Evolutionary conservation across 2,329 filamentous ascomycete genomes (phyloP), one percentile per base, ranked within the genome.

Genomic region (Madurella mycetomatis): DNA sequence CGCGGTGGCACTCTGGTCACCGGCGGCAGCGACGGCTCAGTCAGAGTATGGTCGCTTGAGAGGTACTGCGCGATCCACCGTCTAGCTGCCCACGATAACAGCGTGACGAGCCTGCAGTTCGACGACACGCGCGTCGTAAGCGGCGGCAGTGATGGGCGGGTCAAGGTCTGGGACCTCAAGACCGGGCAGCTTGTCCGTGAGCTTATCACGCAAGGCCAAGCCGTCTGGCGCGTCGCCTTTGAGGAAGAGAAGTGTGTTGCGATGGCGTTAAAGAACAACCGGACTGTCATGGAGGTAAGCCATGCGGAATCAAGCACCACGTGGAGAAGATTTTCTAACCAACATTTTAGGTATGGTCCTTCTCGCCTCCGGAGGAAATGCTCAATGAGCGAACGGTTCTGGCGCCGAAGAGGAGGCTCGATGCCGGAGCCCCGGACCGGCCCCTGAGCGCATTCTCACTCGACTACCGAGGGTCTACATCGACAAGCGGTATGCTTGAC

Each of bases 171-270:
- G 94, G 92, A 96, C 73, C 77, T 97, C 55, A 91, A 94, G 71
- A 94, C 90, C 2, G 94, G 94, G 3, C 87, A 89, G 54, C 79
- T 96, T 30, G 90, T 99, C 18, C 85, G 94, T 56, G 94, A 99
- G 72, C 81, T 99, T 41, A 92, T 92, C 45, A 85, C 87, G 17
- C 91, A 92, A 50, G 90, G 92, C 0, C 92, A 99, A 67, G 92
- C 92, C 15, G 94, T 99, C 0, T 99, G 94, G 94, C 83, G 94
- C 56, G 92, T 99, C 34, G 94, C 95, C 0, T 99, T 99, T 69
- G 94, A 99, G 68, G 92, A 96, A 61, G 94, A 99, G 72, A 97
- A 96, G 71, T 95, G 92, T 55, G 92, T 99, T 31, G 92, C 96
- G 32, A 88, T 99, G 79, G 94, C 94, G 9, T 87, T 90, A 64